Base-by-base conservation (phyloP, 345 rosid genomes). In the Reutealis trisperma region DNA sequence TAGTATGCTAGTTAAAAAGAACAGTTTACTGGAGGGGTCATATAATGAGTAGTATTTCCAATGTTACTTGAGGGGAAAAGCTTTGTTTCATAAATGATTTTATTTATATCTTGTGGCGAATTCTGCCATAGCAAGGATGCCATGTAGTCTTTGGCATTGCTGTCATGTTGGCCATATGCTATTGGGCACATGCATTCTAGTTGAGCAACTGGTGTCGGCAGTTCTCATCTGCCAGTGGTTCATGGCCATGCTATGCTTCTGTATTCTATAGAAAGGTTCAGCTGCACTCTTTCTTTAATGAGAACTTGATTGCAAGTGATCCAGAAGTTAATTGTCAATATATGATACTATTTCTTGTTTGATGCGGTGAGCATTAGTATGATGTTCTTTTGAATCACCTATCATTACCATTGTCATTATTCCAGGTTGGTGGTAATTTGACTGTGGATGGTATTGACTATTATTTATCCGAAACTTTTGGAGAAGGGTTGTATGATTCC, bases 401-500 rank as follows among this genome's bases (percentile, higher is more conserved):
- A 47, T 41, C 19, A 21, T 69, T 19, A 61, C 70, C 66, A 21
- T 47, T 61, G 37, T n/a, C 64, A 24, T 32, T 61, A 59, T 41
- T 24, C 61, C 61, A 79, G 82, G 77, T 73, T 37, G 70, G 37
- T 60, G 77, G 82, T 27, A 79, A 79, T 68, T 68, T 51, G 67
- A 79, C 82, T 16, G 82, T 79, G 63, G 82, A 79, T 73, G 77
- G 77, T 61, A 79, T 79, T 60, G 82, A 67, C 66, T 79, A 73
- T 73, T 73, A 73, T 79, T 42, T 79, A 37, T 42, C 82, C 12
- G 74, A 79, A 21, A 27, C 52, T 51, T 79, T 73, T 73, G 73
- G 74, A 59, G 68, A 79, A 79, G 63, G 67, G 65, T 68, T 79
- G 18, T 79, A 73, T 42, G 24, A 73, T 51, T 79, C 82, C 34